Base-by-base conservation (phyloP, 108 stramenopile species). In the Stephanodiscus minutulus region DNA sequence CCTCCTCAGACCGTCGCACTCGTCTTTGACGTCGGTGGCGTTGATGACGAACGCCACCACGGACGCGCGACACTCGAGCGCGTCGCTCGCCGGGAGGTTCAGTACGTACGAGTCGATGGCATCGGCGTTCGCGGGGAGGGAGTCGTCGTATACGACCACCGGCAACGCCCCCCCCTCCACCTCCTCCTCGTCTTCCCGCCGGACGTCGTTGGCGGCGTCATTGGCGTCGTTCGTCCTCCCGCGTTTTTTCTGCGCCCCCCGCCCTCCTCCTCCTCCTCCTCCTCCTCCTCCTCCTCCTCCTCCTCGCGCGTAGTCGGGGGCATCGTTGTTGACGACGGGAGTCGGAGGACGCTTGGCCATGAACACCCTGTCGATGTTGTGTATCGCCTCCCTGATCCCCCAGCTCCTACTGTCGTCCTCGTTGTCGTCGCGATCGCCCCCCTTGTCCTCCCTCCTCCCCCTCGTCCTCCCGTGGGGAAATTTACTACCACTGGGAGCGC, bases 31-130 rank as follows among this genome's bases (percentile, higher is more conserved):
- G 69, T 94, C 90, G 5, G 93, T 91, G 8, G 93, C 93, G 78
- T 91, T 94, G 33, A 94, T 94, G 49, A 94, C 93, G 78, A 87
- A 94, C 22, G 81, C 82, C 25, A 91, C 64, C 18, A 94, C 90
- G 21, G 83, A 77, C 0, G 88, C 77, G 17, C 85, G 82, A 66
- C 93, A 94, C 31, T 87, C 73, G 13, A 91, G 83, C 17, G 85
- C 87, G 61, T 93, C 88, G 9, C 84, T 73, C 1, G 89, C 89
- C 25, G 76, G 76, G 0, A 77, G 27, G 17, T 53, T 49, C 13
- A 46, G 37, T 24, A 44, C 15, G 44, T 63, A 76, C 11, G 68
- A 62, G 49, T 76, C 76, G 46, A 79, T 28, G 1, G 66, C 71
- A 18, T 79, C 71, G 60, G 78, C 78, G 29, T 72, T 72, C 49